Percentiles rank a stretch among this genome's conserved stretches.
phyloP scores from a whole-genome alignment of 495 filamentous ascomycete species.

The Tuber brumale region DNA sequence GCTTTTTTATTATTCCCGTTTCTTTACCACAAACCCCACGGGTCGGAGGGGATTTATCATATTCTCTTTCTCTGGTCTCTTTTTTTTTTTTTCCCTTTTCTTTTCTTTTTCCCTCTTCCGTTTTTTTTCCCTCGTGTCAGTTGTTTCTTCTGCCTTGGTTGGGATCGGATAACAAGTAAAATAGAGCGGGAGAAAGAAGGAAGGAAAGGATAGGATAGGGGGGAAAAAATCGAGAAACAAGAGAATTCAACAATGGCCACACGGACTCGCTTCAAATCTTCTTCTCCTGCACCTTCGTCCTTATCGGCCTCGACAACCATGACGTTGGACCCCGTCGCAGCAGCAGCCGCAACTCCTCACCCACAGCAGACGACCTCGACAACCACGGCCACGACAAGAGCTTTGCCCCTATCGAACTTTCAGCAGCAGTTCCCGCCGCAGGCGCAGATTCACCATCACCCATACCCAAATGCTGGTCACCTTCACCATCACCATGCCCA shows the following conservation, averaged over 20 bases:
- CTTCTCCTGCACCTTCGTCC: conserved; percentile 45
- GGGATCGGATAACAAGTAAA: neutral
- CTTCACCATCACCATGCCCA: conserved; percentile 4
- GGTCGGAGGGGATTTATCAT: neutral
- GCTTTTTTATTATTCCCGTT: neutral
- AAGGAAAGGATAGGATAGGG: neutral
- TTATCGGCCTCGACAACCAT: conserved; percentile 6
- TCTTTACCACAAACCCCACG: conserved; percentile 3
- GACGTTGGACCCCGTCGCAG: conserved; percentile 9
- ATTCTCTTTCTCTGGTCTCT: conserved; percentile 4
- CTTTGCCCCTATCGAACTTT: conserved; percentile 22
- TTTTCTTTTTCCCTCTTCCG: neutral
- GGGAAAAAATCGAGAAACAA: neutral
- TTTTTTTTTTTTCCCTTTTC: conserved; percentile 1
- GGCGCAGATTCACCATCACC: neutral
- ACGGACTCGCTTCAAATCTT: conserved; percentile 43
- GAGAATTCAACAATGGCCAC: conserved; percentile 32
- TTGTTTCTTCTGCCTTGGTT: neutral
- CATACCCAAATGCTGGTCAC: neutral
- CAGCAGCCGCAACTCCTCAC: conserved; percentile 15
- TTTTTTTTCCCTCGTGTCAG: neutral
- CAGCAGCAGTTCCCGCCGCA: conserved; percentile 5
- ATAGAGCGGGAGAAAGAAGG: neutral
- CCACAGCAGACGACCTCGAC: conserved; percentile 11
- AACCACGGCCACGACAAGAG: conserved; percentile 16